These are phyloP conservation scores for Aphanomyces invadans DNA, from an alignment of 352 stramenopile genomes.

Conservation along the genomic window DNA sequence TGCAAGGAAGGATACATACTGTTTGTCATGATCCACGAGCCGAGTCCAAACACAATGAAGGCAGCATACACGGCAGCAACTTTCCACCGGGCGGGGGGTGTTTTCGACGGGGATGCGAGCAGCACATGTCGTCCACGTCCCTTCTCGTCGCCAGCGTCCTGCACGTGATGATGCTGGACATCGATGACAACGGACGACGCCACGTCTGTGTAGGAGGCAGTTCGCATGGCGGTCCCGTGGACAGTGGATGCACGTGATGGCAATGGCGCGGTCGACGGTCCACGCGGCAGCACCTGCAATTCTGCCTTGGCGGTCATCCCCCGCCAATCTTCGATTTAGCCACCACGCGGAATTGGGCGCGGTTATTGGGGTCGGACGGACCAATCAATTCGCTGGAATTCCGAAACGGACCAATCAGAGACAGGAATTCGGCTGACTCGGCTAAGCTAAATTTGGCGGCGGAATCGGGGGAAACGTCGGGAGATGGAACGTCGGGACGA, in stretches of 20 bases:
- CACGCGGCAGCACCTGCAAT: background rate
- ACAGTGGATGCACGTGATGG: background rate
- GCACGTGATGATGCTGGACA: background rate
- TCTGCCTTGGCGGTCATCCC: background rate
- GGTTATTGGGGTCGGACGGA: background rate
- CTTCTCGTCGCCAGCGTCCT: too few relatives aligned
- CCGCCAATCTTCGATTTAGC: background rate
- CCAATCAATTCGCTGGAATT: background rate
- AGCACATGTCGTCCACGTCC: background rate
- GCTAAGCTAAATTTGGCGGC: background rate
- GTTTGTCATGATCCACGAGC: slow-evolving; percentile 66
- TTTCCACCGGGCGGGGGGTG: background rate
- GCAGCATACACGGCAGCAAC: slow-evolving; percentile 27
- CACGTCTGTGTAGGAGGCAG: background rate
- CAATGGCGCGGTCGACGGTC: background rate
- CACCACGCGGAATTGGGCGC: background rate
- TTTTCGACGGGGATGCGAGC: background rate
- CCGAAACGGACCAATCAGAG: background rate
- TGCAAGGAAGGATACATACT: slow-evolving; percentile 28
- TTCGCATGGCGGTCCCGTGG: background rate
- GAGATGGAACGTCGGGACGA: background rate
- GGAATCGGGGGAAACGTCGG: background rate
- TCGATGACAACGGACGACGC: background rate
- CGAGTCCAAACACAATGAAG: slow-evolving; percentile 49
- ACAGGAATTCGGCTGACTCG: background rate